Conservation (phyloP, 2,329 filamentous ascomycete genomes). For the Fusarium anthophilum region DNA sequence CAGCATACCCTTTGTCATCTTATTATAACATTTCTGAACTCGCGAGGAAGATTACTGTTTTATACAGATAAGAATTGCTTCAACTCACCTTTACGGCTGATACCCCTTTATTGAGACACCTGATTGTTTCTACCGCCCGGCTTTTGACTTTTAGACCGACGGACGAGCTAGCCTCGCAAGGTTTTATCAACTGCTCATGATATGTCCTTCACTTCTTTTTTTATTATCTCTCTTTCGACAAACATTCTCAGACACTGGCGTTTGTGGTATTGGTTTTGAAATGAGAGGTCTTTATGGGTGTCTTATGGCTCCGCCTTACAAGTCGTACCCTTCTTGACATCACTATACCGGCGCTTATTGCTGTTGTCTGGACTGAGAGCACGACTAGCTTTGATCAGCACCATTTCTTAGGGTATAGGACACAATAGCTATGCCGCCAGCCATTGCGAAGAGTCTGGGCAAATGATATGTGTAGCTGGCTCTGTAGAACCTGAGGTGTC, state of each 20-base stretch:
- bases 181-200: constrained; percentile 28
- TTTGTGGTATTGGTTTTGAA: constrained; percentile 33
- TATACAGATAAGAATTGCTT: constrained; percentile 12
- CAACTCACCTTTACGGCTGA: constrained; percentile 31
- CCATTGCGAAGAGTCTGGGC: neutral
- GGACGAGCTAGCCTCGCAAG: constrained; percentile 19
- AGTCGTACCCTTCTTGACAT: constrained; percentile 19
- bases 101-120: constrained; percentile 30
- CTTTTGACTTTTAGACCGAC: constrained; percentile 20
- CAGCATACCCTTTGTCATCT: constrained; percentile 50
- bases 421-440: neutral
- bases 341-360: neutral
- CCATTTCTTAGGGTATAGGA: neutral
- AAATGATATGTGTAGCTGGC: constrained; percentile 33
- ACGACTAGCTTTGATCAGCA: neutral
- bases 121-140: constrained; percentile 11
- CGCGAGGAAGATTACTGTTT: constrained; percentile 18
- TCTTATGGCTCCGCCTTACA: constrained; percentile 10
- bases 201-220: constrained; percentile 18
- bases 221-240: constrained; percentile 7
- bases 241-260: constrained; percentile 26
- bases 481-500: constrained; percentile 41
- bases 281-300: constrained; percentile 25
- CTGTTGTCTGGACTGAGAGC: constrained; percentile 10
- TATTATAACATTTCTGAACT: constrained; percentile 33